Percentiles rank a stretch among this genome's conserved stretches.
These are phyloP conservation scores for Suillus decipiens DNA, from an alignment of 768 basidiomycete species.

Conservation along the genomic window DNA sequence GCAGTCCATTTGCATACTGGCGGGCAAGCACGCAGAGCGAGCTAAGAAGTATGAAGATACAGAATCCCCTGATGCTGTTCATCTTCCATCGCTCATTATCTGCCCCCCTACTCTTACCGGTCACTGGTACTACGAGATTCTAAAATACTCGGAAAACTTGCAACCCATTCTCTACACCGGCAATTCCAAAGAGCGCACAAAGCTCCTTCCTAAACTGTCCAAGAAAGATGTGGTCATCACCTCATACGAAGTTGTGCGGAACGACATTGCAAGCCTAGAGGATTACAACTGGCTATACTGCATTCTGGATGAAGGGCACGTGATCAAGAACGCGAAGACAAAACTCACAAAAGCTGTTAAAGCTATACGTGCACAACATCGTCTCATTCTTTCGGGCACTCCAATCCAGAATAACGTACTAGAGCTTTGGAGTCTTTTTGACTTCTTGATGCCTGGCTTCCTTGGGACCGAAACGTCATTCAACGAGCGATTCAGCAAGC, in stretches of 20 bases:
- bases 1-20: conserved; percentile 96
- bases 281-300: conserved; percentile 90
- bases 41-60: conserved; percentile 65
- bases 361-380: conserved; percentile 84
- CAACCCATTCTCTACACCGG: conserved; percentile 89
- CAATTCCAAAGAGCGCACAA: conserved; percentile 76
- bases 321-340: conserved; percentile 98
- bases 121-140: conserved; percentile 98
- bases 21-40: conserved; percentile 91
- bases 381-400: conserved; percentile 93
- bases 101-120: conserved; percentile 98
- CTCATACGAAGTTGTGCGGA: conserved; percentile 96
- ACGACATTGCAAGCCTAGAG: conserved; percentile 81
- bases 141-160: conserved; percentile 87
- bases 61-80: conserved; percentile 72
- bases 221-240: conserved; percentile 91
- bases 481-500: conserved; percentile 94
- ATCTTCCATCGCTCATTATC: conserved; percentile 91
- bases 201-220: conserved; percentile 62
- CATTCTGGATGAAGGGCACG: conserved; percentile 96
- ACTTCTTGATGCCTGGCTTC: conserved; percentile 99
- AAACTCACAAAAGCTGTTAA: conserved; percentile 98
- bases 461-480: conserved; percentile 94
- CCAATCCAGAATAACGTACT: conserved; percentile 99
- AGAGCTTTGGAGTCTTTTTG: conserved; percentile 97